Base-by-base conservation (phyloP, 2,329 filamentous ascomycete species). In the Colletotrichum brevisporum region DNA sequence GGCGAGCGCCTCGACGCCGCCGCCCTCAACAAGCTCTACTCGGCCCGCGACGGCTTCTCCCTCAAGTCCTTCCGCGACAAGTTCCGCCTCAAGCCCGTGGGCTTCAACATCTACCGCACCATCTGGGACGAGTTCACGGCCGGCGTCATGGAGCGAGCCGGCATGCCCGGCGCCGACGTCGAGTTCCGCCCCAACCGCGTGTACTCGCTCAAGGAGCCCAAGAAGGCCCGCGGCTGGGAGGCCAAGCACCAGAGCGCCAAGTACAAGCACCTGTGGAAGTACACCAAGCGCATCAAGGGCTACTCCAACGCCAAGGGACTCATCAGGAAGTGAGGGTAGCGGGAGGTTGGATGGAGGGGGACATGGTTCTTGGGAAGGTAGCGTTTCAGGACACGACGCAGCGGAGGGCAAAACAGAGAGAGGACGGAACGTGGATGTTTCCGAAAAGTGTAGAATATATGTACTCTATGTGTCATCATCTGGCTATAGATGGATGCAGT, bases 121-220 rank as follows among this genome's bases (percentile, higher is more conserved):
- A 84, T 92, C 73, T 98, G 95, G 94, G 96, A 99, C 80, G 93
- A 96, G 69, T 89, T 88, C 75, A 99, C 93, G 61, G 90, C 89
- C n/a, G 90, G 85, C 58, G 94, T 99, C 71, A 98, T 99, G 95
- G 85, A 90, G 77, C 88, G 93, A 75, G 88, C 92, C 74, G 90
- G 89, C 69, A 85, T 97, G 71, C 87, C 89, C 31, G 94, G 94
- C 55, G 90, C 90, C 67, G 91, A 97, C 76, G 79, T 98, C 72
- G 94, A 98, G 83, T 93, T 97, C 81, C 93, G 93, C 84, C 89
- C 90, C 77, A 92, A 92, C 83, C 93, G 90, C 76, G 87, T 95
- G 70, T 88, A 92, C 83, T 88, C 88, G 74, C 81, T 91, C 75
- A 91, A 91, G 84, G 83, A 82, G 51, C 87, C 87, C 52, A 84